phyloP scores from a whole-genome alignment of 2,329 filamentous ascomycete species.

The Bipolaris gigantea region DNA sequence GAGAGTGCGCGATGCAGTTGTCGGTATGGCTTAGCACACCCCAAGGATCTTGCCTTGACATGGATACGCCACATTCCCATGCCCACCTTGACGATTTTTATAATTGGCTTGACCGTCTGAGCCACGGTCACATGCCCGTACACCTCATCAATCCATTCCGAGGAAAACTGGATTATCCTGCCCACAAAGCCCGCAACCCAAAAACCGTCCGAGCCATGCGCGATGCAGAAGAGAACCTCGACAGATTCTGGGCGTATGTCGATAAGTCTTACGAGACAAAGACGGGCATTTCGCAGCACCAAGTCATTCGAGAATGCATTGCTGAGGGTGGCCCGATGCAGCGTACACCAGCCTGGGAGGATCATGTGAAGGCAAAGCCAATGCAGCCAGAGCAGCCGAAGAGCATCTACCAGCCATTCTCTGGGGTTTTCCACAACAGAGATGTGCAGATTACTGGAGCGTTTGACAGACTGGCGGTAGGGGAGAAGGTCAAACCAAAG shows the following conservation, averaged over 20 bases:
- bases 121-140: background rate
- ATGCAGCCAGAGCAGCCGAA: background rate
- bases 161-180: background rate
- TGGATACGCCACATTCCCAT: background rate
- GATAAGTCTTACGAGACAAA: background rate
- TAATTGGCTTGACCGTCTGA: background rate
- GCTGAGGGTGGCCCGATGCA: background rate
- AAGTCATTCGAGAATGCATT: background rate
- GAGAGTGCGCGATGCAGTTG: background rate
- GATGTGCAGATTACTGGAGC: conserved; percentile 6
- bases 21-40: background rate
- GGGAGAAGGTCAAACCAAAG: conserved; percentile 9
- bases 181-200: background rate
- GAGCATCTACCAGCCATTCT: background rate
- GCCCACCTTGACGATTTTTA: background rate
- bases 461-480: background rate
- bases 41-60: background rate
- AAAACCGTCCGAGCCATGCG: background rate
- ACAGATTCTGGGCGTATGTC: background rate
- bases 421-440: background rate
- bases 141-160: background rate
- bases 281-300: background rate
- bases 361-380: background rate
- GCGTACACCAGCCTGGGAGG: background rate
- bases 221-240: background rate